A percentile compares a stretch with the other conserved stretches of the same genome.
Evolutionary conservation across 305 asterid species (phyloP).

Genomic region (Fraxinus sp.): DNA sequence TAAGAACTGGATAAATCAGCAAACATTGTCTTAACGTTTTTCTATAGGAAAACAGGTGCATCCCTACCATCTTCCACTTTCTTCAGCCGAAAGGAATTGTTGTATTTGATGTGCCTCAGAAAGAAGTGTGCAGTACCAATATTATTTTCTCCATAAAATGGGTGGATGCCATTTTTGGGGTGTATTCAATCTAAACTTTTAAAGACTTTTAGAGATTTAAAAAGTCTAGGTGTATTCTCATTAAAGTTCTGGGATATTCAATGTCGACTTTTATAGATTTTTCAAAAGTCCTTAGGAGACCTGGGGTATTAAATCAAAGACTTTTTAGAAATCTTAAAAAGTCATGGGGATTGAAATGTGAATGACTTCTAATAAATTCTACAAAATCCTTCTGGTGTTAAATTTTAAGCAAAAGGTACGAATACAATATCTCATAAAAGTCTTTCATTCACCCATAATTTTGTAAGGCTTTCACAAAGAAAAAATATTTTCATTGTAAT

Average conservation of each 20-base stretch:
- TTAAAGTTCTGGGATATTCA: background rate
- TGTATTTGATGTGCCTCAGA: background rate
- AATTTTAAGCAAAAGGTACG: background rate
- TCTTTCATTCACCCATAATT: too few relatives aligned
- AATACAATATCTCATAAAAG: background rate
- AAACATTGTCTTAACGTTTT: background rate
- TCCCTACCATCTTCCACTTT: background rate
- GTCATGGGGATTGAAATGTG: background rate
- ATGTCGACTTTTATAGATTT: background rate
- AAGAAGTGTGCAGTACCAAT: background rate
- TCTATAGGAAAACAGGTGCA: background rate
- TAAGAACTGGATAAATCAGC: background rate
- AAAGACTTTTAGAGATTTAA: background rate
- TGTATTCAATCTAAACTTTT: background rate
- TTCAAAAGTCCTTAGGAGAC: background rate
- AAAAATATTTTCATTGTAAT: too few relatives aligned
- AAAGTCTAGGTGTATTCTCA: background rate
- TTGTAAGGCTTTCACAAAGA: too few relatives aligned
- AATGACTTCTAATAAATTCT: background rate
- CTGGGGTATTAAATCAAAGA: too few relatives aligned
- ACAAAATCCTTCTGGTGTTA: background rate
- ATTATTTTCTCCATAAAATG: background rate
- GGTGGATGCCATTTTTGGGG: background rate
- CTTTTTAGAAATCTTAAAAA: too few relatives aligned
- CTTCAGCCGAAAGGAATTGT: background rate